These are phyloP conservation scores for Metschnikowia koreensis DNA, from an alignment of 805 yeast species.

Conservation along the genomic window DNA sequence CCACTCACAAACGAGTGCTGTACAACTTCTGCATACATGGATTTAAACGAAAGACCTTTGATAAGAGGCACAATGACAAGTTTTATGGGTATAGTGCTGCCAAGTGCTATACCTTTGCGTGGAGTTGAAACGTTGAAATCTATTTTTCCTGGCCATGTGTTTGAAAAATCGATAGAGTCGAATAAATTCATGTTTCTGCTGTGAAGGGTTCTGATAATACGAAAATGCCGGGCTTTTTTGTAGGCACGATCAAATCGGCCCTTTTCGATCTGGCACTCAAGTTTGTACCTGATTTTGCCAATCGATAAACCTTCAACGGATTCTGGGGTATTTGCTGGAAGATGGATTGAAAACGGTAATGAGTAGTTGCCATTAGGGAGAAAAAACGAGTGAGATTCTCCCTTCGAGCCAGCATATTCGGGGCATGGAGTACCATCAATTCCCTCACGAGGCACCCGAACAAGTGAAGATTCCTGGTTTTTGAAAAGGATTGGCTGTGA, in stretches of 20 bases:
- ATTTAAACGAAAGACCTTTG: conserved; percentile 43
- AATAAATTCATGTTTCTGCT: conserved; percentile 36
- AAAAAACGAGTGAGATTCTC: conserved; percentile 32
- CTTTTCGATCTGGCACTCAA: conserved; percentile 41
- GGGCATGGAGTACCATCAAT: conserved; percentile 41
- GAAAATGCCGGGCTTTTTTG: conserved; percentile 35
- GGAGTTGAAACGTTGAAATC: conserved; percentile 48
- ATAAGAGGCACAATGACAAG: conserved; percentile 46
- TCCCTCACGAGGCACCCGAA: conserved; percentile 35
- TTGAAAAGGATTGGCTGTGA: conserved; percentile 29
- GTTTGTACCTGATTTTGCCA: conserved; percentile 43
- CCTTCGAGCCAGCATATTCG: conserved; percentile 12
- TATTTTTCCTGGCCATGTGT: conserved; percentile 53
- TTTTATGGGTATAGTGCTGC: conserved; percentile 42
- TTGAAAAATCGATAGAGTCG: conserved; percentile 47
- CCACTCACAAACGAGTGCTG: conserved; percentile 37
- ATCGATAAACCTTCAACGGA: conserved; percentile 49
- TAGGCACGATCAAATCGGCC: conserved; percentile 43
- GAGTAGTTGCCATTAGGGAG: conserved; percentile 53
- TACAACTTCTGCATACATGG: conserved; percentile 30
- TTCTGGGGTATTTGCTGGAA: conserved; percentile 50
- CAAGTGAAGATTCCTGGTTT: conserved; percentile 17
- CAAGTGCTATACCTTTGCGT: conserved; percentile 46
- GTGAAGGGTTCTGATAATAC: conserved; percentile 45
- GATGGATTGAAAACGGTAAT: conserved; percentile 43